Conservation (phyloP, 441 rosid species). For the Flueggea neowawraea region DNA sequence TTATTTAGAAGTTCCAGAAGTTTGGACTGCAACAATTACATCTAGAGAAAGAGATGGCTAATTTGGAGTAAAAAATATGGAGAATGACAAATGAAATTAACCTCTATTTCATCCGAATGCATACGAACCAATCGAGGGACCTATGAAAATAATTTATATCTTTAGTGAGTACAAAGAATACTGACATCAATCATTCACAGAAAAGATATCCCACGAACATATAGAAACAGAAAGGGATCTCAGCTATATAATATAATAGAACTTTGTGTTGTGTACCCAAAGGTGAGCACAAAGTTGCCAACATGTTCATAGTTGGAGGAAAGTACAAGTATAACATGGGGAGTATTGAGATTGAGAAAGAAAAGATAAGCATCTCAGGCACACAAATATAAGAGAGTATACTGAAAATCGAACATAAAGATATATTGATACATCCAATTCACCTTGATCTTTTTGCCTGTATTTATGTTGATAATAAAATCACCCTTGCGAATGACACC, state of each 20-base stretch:
- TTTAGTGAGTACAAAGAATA: constrained; percentile 9
- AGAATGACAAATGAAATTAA: constrained; percentile 21
- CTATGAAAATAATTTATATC: constrained; percentile 35
- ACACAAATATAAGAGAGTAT: too few relatives aligned
- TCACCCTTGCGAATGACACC: constrained; percentile 97
- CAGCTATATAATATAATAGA: too few relatives aligned
- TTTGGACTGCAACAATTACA: not conserved
- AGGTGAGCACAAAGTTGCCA: not conserved
- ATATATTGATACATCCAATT: constrained; percentile 16
- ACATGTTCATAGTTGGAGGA: not conserved
- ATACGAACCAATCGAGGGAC: constrained; percentile 94
- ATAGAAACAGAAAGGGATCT: too few relatives aligned
- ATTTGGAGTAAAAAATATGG: not conserved
- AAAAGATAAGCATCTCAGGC: too few relatives aligned
- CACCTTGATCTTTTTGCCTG: constrained; percentile 96
- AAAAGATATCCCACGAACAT: not conserved
- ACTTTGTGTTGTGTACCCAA: not conserved
- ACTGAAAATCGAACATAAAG: not conserved
- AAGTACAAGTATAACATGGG: not conserved
- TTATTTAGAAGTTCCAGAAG: not conserved
- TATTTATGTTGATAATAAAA: constrained; percentile 80
- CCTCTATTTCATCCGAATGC: constrained; percentile 99
- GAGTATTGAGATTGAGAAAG: not conserved
- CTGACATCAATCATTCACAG: not conserved
- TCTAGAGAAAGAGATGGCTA: too few relatives aligned